phyloP scores from a whole-genome alignment of 305 asterid species.

The Fraxinus platypoda region DNA sequence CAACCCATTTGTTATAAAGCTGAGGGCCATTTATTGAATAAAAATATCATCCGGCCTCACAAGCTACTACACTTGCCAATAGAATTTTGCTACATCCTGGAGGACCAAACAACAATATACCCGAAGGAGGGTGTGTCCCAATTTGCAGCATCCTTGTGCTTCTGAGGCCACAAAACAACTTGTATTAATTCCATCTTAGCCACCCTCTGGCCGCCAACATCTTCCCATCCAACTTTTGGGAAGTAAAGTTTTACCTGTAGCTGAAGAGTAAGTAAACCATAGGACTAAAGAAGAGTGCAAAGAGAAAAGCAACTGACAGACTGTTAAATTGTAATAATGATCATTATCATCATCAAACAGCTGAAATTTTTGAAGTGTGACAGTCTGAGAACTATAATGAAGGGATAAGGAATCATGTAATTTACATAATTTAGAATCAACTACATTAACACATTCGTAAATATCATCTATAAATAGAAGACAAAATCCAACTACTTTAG shows the following conservation, averaged over 20 bases:
- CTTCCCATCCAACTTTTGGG: conserved; percentile 89
- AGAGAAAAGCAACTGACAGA: neutral
- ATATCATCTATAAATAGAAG: too few relatives aligned
- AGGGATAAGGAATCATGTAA: too few relatives aligned
- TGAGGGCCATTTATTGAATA: conserved; percentile 96
- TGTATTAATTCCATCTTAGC: conserved; percentile 84
- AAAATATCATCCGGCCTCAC: conserved; percentile 85
- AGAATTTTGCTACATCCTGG: conserved; percentile 98
- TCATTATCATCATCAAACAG: neutral
- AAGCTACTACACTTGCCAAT: conserved; percentile 96
- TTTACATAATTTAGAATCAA: too few relatives aligned
- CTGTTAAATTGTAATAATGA: neutral
- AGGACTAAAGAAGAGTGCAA: conserved; percentile 2
- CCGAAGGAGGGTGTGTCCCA: conserved; percentile 81
- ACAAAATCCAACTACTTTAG: too few relatives aligned
- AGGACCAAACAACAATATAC: conserved; percentile 85
- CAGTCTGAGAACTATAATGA: too few relatives aligned
- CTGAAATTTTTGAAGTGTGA: too few relatives aligned
- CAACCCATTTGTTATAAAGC: conserved; percentile 97
- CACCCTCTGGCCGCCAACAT: conserved; percentile 85
- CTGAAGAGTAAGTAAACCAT: conserved; percentile 19
- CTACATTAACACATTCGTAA: too few relatives aligned
- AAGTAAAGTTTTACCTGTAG: conserved; percentile 81
- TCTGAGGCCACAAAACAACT: conserved; percentile 96
- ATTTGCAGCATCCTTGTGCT: conserved; percentile 84